These are phyloP conservation scores for Yamadazyma kanchanaburiensis DNA, from an alignment of 1,139 yeast species.

Conservation along the genomic window DNA sequence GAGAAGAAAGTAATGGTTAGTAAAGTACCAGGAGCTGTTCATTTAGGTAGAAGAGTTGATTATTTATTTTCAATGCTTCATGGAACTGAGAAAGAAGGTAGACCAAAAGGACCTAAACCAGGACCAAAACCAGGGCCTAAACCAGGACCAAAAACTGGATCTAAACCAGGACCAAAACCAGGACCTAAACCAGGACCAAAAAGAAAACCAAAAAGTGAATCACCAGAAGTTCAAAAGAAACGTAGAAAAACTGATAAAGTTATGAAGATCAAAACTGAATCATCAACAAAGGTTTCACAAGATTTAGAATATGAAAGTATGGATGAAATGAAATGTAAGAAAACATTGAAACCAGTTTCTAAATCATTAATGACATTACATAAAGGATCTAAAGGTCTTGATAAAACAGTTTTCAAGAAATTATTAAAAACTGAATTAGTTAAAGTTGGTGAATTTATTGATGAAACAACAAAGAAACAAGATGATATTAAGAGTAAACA, in stretches of 20 bases:
- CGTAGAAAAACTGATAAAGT: constrained; percentile 9
- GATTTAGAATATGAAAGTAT: constrained; percentile 71
- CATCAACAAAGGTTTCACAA: constrained; percentile 12
- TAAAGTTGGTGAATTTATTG: constrained; percentile 75
- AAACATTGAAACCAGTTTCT: constrained; percentile 66
- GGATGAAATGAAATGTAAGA: constrained; percentile 75
- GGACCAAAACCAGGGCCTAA: constrained; percentile 2
- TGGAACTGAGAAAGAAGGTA: constrained; percentile 21
- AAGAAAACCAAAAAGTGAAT: constrained; percentile 9
- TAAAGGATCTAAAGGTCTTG: constrained; percentile 78
- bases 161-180: background rate
- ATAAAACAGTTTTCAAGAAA: constrained; percentile 80
- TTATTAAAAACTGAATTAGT: constrained; percentile 71
- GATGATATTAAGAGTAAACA: constrained; percentile 49
- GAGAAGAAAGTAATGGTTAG: constrained; percentile 8
- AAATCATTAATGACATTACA: constrained; percentile 71
- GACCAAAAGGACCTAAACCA: constrained; percentile 2
- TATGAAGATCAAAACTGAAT: constrained; percentile 13
- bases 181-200: constrained; percentile 6
- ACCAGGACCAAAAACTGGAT: background rate
- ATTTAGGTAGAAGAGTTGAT: constrained; percentile 90
- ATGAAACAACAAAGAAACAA: constrained; percentile 4
- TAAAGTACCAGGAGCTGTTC: constrained; percentile 90
- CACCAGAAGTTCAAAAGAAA: constrained; percentile 8
- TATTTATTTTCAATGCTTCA: constrained; percentile 70